Percentiles rank a stretch among this genome's conserved stretches.
phyloP scores from a whole-genome alignment of 2,329 filamentous ascomycete species.

The Aspergillus latus region DNA sequence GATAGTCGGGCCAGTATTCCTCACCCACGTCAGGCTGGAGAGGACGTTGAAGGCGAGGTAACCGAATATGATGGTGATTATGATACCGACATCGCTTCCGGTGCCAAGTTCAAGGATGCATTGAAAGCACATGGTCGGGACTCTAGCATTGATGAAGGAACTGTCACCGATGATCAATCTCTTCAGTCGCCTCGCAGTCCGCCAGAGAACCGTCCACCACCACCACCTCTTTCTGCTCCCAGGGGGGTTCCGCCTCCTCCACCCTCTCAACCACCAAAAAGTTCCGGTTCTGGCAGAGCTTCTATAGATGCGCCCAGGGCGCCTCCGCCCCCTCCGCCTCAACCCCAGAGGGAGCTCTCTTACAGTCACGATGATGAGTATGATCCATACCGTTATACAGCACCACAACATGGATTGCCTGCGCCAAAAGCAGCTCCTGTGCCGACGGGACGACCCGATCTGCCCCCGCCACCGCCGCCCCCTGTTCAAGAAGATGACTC shows the following conservation, averaged over 20 bases:
- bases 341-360: conserved; percentile 46
- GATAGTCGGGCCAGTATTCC: conserved; percentile 51
- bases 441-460: conserved; percentile 22
- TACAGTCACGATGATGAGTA: conserved; percentile 54
- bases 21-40: conserved; percentile 50
- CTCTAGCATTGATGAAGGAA: conserved; percentile 70
- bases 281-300: conserved; percentile 29
- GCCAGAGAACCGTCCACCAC: conserved; percentile 39
- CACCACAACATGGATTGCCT: conserved; percentile 35
- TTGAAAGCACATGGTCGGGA: conserved; percentile 78
- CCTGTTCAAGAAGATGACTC: conserved; percentile 36
- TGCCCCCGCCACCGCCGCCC: conserved; percentile 28
- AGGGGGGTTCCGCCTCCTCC: conserved; percentile 65
- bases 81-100: conserved; percentile 94
- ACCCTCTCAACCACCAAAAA: conserved; percentile 59
- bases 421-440: conserved; percentile 28
- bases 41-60: conserved; percentile 72
- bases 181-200: conserved; percentile 48
- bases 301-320: conserved; percentile 36
- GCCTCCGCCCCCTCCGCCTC: conserved; percentile 49
- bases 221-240: conserved; percentile 59
- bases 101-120: conserved; percentile 90
- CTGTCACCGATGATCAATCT: conserved; percentile 56
- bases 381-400: conserved; percentile 54
- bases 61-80: conserved; percentile 98